Evolutionary conservation across 345 rosid species (phyloP), one percentile per base, ranked within the genome.

Genomic region (Murraya paniculata): DNA sequence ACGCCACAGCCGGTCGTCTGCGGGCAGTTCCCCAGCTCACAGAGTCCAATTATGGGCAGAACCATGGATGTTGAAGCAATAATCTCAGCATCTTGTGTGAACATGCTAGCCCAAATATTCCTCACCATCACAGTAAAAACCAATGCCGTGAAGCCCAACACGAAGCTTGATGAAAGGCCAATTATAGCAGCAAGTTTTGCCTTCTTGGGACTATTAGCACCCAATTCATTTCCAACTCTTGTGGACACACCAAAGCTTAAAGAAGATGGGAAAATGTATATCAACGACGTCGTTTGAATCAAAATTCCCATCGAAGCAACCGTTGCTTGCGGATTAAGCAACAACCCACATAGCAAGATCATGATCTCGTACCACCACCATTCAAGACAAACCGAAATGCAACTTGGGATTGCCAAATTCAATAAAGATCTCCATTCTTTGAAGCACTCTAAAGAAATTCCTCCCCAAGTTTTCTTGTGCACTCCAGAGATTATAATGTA

Each of bases 321-420:
- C 0, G 97, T 91, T 74, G 93, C 92, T 86, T 80, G 88, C 1
- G 97, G 98, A 64, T 93, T 88, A 38, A 86, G 45, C 60, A 94
- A 73, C 70, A 91, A 61, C 6, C 98, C 98, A 75, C 98, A 91
- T 0, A 94, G 84, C 77, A 93, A 73, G 65, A 90, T 93, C 98
- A 94, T 94, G 84, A 93, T 91, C 69, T 94, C 98, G 19, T 94
- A 94, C 97, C 98, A 94, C 98, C 98, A 94, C 98, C 98, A 94
- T 84, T 94, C 98, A 16, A 94, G 84, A 83, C 98, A 94, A 48
- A 94, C 98, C 0, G 98, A 94, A 39, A 93, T 79, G 77, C 98
- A 94, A 81, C 98, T 93, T 27, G 98, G 98, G 69, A 94, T 82
- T 0, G 98, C 87, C 86, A 91, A 56, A 57, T 79, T 86, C 71